Base-by-base conservation (phyloP, 2,329 filamentous ascomycete species). In the Hymenoscyphus albidus region DNA sequence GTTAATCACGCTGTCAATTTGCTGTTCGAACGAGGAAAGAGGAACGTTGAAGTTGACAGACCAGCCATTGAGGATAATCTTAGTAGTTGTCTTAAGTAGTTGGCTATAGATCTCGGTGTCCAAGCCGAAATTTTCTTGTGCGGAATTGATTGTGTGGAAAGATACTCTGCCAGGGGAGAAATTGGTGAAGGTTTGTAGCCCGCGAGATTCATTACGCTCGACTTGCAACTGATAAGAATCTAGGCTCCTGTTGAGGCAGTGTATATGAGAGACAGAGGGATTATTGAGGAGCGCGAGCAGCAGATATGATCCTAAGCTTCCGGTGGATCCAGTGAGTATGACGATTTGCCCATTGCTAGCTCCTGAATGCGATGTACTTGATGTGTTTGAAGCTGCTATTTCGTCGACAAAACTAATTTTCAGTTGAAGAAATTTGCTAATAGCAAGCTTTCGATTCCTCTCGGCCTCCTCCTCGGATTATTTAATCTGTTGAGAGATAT, bases 61-160 rank as follows among this genome's bases (percentile, higher is more conserved):
- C 78, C 78, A 80, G 7, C 63, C 67, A 54, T 69, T 70, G 39
- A 67, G 1, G 39, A 70, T 69, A 2, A 70, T 67, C 4, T 63
- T 12, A n/a, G 60, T 67, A 42, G 59, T 59, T 38, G 16, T 64
- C 70, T 75, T 58, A 14, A 44, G 22, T 18, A 69, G 5, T 2
- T 51, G 35, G 1, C 57, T 14, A 54, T 66, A 65, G 2, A 35
- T 22, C 27, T 35, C 39, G 5, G 38, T 5, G 7, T 1, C 64
- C 0, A 89, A 76, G 0, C 85, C 85, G 0, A 88, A 77, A 6
- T 77, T 72, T 0, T 77, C 72, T 14, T 79, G 76, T 0, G 80
- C 77, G 12, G 81, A 77, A 66, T 87, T 81, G 1, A 78, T 79
- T 31, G 80, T 76, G 3, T 82, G 70, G 54, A 86, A 83, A 51